A percentile compares a stretch with the other conserved stretches of the same genome.
Conservation (phyloP, 495 filamentous ascomycete genomes). For the Aspergillus coremiiformis region DNA sequence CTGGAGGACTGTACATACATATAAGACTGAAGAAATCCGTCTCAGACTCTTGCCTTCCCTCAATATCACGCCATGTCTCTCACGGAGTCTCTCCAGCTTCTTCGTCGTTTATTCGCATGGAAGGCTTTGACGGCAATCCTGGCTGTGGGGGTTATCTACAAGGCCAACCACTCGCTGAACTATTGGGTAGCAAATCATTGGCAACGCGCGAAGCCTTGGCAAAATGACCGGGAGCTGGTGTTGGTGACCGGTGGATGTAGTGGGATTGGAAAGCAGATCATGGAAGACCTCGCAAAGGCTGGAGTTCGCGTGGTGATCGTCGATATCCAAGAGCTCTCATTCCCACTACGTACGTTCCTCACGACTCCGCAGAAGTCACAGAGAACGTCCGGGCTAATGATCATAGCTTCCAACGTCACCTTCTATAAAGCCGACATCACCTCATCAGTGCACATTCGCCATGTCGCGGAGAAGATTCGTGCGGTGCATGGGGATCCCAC, state of each 20-base stretch:
- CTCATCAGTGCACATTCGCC: conserved; percentile 34
- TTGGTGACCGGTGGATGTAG: conserved; percentile 52
- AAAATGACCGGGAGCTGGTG: conserved; percentile 44
- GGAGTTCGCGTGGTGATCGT: conserved; percentile 46
- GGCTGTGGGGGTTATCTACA: conserved; percentile 31
- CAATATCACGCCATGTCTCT: conserved; percentile 17
- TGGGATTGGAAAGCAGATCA: conserved; percentile 49
- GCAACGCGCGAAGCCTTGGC: conserved; percentile 32
- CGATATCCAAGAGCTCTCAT: conserved; percentile 38
- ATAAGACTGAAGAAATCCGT: no score
- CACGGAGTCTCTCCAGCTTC: conserved; percentile 15
- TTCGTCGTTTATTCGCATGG: conserved; percentile 24
- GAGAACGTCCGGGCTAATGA: neutral
- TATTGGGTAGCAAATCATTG: conserved; percentile 45
- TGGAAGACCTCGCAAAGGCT: conserved; percentile 37
- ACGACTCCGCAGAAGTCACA: neutral
- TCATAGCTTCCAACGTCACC: conserved; percentile 29
- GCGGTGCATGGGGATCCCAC: conserved; percentile 41
- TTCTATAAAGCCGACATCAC: conserved; percentile 51
- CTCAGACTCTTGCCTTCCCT: neutral
- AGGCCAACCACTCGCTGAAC: conserved; percentile 35
- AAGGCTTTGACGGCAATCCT: conserved; percentile 25
- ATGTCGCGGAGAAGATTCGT: conserved; percentile 40
- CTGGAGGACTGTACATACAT: neutral
- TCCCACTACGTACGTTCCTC: conserved; percentile 20